Evolutionary conservation across 495 filamentous ascomycete genomes (phyloP), one percentile per base, ranked within the genome.

Genomic region (Eremomyces bilateralis): DNA sequence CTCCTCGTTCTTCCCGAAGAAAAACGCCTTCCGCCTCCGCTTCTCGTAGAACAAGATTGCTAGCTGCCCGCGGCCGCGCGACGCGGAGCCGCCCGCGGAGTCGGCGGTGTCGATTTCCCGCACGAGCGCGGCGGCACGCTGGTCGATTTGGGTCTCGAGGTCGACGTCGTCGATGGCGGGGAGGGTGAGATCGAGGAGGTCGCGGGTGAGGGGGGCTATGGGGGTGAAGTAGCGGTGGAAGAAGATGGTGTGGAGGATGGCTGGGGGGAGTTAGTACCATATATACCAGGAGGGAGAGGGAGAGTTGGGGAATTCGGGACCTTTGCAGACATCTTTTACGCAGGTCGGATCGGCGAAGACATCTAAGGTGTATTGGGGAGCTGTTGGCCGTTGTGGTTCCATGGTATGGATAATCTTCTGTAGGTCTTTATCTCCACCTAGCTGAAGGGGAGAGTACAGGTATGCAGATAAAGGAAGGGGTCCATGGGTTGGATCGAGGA

Each of bases 151-250:
- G 1, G 80, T 84, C 49, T 92, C 82, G 21, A 97, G 73, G 47
- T 93, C 81, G 33, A 65, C 65, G 47, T 97, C 85, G 40, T 83
- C 74, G 44, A 97, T 74, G 40, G 76, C 71, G 21, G 90, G 81
- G 4, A 95, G 67, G 19, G 83, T 92, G 35, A 94, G 65, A 48
- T 92, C 88, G 36, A 95, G 71, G 29, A 95, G 69, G 48, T 97
- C 88, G 50, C 80, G 73, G 29, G 80, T 80, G 30, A 68, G 65
- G n/a, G 88, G 88, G 11, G 69, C 60, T 36, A 93, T 65, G 20
- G 78, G 71, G 37, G 78, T 78, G 61, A 97, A 95, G 64, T 82
- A 91, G 40, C 88, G 80, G 57, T 95, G 83, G 63, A 97, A 97
- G 73, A 95, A 97, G 51, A 97, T 92, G 27, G 85, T 88, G 53